Evolutionary conservation across 2,329 filamentous ascomycete species (phyloP), one percentile per base, ranked within the genome.

Genomic region (Allantophomopsis cytisporea): DNA sequence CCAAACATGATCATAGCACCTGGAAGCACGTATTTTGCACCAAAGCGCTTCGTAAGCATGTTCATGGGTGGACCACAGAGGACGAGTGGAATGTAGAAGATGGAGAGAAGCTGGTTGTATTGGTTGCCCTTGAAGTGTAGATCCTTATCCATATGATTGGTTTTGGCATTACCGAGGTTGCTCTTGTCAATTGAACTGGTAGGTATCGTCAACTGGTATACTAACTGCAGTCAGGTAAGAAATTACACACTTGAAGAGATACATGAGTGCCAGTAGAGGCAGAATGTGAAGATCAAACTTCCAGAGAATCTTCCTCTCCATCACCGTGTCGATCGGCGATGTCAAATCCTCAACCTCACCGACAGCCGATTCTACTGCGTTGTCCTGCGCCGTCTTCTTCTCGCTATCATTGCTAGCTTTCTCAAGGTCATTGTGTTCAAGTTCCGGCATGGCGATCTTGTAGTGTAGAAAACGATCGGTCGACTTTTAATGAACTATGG

Each of bases 41-140:
- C 77, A 50, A 68, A 80, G 44, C 71, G 76, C 60, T 83, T 85
- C 39, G 78, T 80, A 4, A 81, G 52, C 60, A 85, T 78, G 13
- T 45, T 49, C n/a, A 83, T 57, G 2, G 77, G 73, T 0, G 77
- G 78, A 2, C 77, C 80, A 40, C 76, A 80, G 3, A 86, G 53
- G 31, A 84, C 80, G 53, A 81, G 84, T 0, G 81, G 81, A 7
- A 86, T 65, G 57, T 82, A 87, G 64, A 87, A 87, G 45, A 87
- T 76, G 38, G 68, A 70, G 30, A 85, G 58, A 36, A 84, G 69
- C 18, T 76, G 67, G 53, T 83, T 84, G 60, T 85, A 83, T 53
- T 83, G 69, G 45, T 75, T 68, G 1, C 60, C 55, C 34, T 66
- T 66, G 12, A 34, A 58, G 85, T 77, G 23, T 71, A 55, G 15